phyloP scores from a whole-genome alignment of 177 flowering plant genomes.

The Telopea speciosissima region DNA sequence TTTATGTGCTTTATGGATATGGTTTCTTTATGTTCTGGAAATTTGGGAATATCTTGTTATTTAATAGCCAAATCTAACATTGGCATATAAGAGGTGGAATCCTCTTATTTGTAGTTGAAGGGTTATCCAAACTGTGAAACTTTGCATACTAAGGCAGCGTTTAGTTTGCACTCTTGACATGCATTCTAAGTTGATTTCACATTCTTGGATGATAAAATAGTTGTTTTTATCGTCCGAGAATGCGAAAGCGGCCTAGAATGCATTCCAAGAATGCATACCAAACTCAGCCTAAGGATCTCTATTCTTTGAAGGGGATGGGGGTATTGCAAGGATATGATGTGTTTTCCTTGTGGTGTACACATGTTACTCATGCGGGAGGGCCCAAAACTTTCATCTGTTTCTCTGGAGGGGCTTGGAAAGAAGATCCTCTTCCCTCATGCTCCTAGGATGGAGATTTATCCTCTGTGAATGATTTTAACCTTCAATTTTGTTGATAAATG shows the following conservation, averaged over 20 bases:
- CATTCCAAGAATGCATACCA: too few species aligned
- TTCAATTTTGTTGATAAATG: neutral
- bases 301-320: neutral
- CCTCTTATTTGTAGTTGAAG: neutral
- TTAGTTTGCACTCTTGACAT: too few species aligned
- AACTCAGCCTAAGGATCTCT: too few species aligned
- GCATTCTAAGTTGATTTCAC: too few species aligned
- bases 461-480: neutral
- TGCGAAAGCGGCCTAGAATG: too few species aligned
- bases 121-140: neutral
- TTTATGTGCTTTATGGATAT: neutral
- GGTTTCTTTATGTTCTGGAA: neutral
- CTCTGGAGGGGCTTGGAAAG: too few species aligned
- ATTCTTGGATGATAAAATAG: too few species aligned
- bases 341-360: neutral
- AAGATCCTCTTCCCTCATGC: too few species aligned
- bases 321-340: neutral
- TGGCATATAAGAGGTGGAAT: neutral
- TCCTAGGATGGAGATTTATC: neutral
- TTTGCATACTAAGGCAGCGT: too few species aligned
- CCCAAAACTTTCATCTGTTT: too few species aligned
- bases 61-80: neutral
- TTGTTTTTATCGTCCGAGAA: too few species aligned
- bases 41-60: neutral
- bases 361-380: too few species aligned